Conservation (phyloP, 1,284 basidiomycete genomes). For the Ustilago cynodontis region DNA sequence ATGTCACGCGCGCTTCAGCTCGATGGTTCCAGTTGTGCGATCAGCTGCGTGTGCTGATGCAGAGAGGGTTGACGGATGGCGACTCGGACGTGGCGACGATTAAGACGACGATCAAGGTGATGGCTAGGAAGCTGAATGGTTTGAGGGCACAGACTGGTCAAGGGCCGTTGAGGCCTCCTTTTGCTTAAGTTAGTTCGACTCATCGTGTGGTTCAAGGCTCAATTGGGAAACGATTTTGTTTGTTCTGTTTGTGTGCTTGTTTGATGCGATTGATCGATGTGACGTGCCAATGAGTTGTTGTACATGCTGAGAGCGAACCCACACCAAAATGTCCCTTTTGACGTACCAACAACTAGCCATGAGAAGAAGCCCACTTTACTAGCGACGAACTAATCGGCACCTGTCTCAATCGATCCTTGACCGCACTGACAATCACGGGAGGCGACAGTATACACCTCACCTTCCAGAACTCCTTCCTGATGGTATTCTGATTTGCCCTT, state of each 20-base stretch:
- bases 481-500: slow-evolving; percentile 36
- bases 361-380: slow-evolving; percentile 46
- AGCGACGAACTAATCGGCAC: slow-evolving; percentile 26
- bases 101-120: slow-evolving; percentile 43
- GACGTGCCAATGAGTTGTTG: background rate
- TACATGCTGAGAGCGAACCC: background rate
- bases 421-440: slow-evolving; percentile 14
- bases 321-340: background rate
- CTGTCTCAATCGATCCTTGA: slow-evolving; percentile 31
- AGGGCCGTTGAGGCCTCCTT: slow-evolving; percentile 23
- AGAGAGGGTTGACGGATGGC: slow-evolving; percentile 22
- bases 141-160: slow-evolving; percentile 17
- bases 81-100: slow-evolving; percentile 39
- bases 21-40: slow-evolving; percentile 45
- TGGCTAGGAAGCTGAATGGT: slow-evolving; percentile 38
- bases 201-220: background rate
- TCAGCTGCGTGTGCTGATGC: slow-evolving; percentile 26
- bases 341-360: slow-evolving; percentile 33
- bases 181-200: slow-evolving; percentile 10
- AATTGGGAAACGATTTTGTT: background rate
- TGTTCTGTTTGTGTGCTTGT: background rate
- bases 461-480: slow-evolving; percentile 48
- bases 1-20: slow-evolving; percentile 23
- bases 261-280: background rate
- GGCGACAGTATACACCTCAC: slow-evolving; percentile 34